Evolutionary conservation across 768 basidiomycete species (phyloP), one percentile per base, ranked within the genome.

Genomic region (Rhizopogon vesiculosus): DNA sequence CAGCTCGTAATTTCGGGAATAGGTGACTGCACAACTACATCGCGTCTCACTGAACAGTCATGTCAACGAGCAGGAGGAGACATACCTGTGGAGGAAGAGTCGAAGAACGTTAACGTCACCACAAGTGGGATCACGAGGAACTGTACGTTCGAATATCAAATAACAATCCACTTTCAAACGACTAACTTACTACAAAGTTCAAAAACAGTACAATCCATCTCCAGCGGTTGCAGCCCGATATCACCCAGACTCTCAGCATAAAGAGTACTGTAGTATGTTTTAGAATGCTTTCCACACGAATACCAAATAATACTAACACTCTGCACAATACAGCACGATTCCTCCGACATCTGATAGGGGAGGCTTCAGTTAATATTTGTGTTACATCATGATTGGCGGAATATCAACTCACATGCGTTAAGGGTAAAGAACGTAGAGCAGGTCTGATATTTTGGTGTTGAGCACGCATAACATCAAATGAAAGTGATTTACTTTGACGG

Each of bases 381-480:
- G 18, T 31, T 16, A 29, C 16, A 18, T 29, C 22, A 22, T 22
- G 22, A 22, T n/a, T 22, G 22, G 22, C 22, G 29, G 28, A 5
- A 7, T 8, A 28, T n/a, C 16, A 31, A 7, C 29, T 31, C 45
- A 31, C 29, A 45, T 41, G n/a, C 1, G 7, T 18, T 18, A 3
- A 41, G 6, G 9, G n/a, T 3, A 41, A 8, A 18, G n/a, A 6
- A 18, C 0, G 41, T 18, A 4, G n/a, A n/a, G 41, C 41, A 41
- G 41, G 41, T 8, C 41, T 41, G n/a, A 41, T 7, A 41, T 9
- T 18, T 18, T 41, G 1, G 41, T 8, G 8, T 31, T 45, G 45
- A 45, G 79, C 3, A 12, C 29, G n/a, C 10, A 6, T 3, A n/a
- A 31, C 16, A 15, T 31, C 5, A 2, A 31, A 12, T 9, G n/a